These are phyloP conservation scores for Colletotrichum tanaceti DNA, from an alignment of 2,329 filamentous ascomycete species.

Conservation along the genomic window DNA sequence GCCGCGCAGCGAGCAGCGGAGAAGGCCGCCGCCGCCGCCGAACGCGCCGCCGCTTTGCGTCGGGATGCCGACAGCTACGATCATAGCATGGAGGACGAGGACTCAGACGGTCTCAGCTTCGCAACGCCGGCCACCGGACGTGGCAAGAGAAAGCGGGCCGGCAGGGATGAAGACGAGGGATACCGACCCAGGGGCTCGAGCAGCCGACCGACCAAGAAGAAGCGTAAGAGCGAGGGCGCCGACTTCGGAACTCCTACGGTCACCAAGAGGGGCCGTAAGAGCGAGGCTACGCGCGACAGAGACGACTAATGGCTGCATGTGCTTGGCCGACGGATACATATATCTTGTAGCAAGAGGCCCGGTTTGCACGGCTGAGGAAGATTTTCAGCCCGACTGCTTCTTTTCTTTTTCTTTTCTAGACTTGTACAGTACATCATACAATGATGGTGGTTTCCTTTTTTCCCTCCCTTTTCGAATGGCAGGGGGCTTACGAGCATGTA, in stretches of 20 bases:
- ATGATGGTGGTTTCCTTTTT: conserved; percentile 5
- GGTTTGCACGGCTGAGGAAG: neutral
- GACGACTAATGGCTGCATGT: conserved; percentile 25
- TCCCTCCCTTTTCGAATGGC: conserved; percentile 1
- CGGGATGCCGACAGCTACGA: conserved; percentile 44
- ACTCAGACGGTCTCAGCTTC: conserved; percentile 37
- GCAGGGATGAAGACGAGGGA: conserved; percentile 63
- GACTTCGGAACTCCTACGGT: conserved; percentile 48
- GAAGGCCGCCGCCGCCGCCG: conserved; percentile 43
- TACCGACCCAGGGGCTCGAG: conserved; percentile 69
- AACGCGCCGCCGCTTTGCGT: conserved; percentile 48
- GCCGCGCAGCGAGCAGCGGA: conserved; percentile 54
- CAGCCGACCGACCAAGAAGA: conserved; percentile 64
- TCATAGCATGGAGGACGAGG: conserved; percentile 26
- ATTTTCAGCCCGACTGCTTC: neutral
- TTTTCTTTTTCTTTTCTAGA: conserved; percentile 10
- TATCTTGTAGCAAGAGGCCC: too few species aligned
- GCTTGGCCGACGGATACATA: neutral
- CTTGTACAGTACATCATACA: conserved; percentile 33
- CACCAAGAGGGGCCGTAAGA: conserved; percentile 50
- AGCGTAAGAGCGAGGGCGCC: conserved; percentile 66
- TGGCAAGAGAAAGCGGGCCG: conserved; percentile 62
- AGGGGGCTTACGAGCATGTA: conserved; percentile 7
- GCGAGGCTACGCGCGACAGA: conserved; percentile 38
- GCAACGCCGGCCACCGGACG: conserved; percentile 49